A percentile compares a stretch with the other conserved stretches of the same genome.
phyloP scores from a whole-genome alignment of 805 yeast genomes.

The Cyberlindnera petersonii region DNA sequence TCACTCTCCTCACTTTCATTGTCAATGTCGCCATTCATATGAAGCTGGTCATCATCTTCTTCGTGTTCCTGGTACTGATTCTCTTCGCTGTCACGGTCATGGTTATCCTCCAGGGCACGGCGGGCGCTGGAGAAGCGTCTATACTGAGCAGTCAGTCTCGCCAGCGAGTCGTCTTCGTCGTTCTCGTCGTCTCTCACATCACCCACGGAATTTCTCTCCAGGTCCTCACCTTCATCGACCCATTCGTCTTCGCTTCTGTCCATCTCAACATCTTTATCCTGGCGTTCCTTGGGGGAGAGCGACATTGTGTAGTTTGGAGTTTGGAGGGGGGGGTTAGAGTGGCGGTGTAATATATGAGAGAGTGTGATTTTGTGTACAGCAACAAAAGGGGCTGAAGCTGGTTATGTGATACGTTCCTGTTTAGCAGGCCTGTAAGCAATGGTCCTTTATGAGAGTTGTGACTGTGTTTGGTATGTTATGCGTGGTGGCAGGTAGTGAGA shows the following conservation, averaged over 20 bases:
- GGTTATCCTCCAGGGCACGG: slow-evolving; percentile 7
- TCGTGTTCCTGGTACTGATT: slow-evolving; percentile 24
- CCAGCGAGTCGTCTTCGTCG: slow-evolving; percentile 31
- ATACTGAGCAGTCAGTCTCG: slow-evolving; percentile 39
- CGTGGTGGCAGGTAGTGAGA: too few species aligned
- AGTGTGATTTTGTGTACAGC: too few species aligned
- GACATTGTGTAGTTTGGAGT: background rate
- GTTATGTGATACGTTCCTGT: too few species aligned
- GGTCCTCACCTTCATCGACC: slow-evolving; percentile 10
- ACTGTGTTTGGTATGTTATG: too few species aligned
- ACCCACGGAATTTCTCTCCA: slow-evolving; percentile 19
- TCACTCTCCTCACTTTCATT: slow-evolving; percentile 21
- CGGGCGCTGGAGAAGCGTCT: slow-evolving; percentile 31
- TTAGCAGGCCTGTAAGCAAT: too few species aligned
- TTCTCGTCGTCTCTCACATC: slow-evolving; percentile 24
- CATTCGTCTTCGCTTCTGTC: slow-evolving; percentile 8
- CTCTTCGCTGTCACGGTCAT: slow-evolving; percentile 26
- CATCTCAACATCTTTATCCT: slow-evolving; percentile 7
- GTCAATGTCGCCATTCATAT: slow-evolving; percentile 24
- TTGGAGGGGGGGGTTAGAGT: background rate
- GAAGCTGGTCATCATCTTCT: slow-evolving; percentile 23
- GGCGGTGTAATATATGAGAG: too few species aligned
- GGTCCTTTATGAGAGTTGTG: too few species aligned
- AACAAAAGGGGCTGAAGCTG: too few species aligned
- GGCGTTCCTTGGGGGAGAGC: slow-evolving; percentile 1